These are phyloP conservation scores for Penicillium antarcticum DNA, from an alignment of 495 filamentous ascomycete genomes.

Conservation along the genomic window DNA sequence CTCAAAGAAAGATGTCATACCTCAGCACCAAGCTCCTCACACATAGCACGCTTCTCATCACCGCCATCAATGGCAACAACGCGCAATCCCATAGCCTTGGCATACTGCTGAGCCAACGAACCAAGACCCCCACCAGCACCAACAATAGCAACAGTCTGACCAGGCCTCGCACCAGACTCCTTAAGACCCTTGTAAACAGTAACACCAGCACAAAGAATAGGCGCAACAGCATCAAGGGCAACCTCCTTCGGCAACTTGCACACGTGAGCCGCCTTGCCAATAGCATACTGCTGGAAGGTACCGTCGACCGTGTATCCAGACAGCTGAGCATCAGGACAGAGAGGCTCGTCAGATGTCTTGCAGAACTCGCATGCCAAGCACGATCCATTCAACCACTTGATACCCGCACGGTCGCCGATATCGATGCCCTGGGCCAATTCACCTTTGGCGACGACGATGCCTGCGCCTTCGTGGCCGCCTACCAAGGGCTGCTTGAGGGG, in stretches of 20 bases:
- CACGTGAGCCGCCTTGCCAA: conserved; percentile 80
- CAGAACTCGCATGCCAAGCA: conserved; percentile 81
- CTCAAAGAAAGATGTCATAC: conserved; percentile 1
- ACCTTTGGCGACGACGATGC: conserved; percentile 78
- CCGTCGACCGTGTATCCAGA: conserved; percentile 93
- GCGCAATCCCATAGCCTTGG: conserved; percentile 78
- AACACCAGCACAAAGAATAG: conserved; percentile 81
- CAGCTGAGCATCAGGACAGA: conserved; percentile 68
- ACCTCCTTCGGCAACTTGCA: conserved; percentile 74
- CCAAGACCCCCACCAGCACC: conserved; percentile 85
- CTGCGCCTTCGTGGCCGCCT: conserved; percentile 92
- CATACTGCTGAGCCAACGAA: conserved; percentile 78
- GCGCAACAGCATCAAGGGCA: conserved; percentile 72
- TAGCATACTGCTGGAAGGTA: conserved; percentile 86
- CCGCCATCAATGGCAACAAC: conserved; percentile 75
- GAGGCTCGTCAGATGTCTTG: conserved; percentile 68
- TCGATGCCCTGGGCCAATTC: conserved; percentile 67
- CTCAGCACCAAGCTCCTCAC: conserved; percentile 58
- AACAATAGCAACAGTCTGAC: conserved; percentile 77
- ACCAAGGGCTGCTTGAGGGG: conserved; percentile 76
- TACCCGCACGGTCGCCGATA: conserved; percentile 77
- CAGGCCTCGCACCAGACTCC: conserved; percentile 61
- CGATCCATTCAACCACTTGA: conserved; percentile 89
- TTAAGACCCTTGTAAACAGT: conserved; percentile 91
- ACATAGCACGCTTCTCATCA: conserved; percentile 70